Evolutionary conservation across 2,329 filamentous ascomycete genomes (phyloP).

Genomic region (Exophiala calicioides): DNA sequence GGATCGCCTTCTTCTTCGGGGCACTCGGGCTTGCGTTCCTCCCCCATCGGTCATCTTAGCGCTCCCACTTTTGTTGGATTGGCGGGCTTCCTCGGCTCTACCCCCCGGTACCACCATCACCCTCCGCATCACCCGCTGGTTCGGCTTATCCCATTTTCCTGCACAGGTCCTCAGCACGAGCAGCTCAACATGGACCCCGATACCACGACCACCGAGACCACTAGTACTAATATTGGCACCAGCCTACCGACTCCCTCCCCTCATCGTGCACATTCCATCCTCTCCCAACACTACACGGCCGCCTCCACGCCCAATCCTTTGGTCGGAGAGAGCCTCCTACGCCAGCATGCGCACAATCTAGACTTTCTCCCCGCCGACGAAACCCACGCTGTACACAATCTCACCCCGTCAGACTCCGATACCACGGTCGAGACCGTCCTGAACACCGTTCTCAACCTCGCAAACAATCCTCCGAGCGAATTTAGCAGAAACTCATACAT

Average conservation of each 20-base stretch:
- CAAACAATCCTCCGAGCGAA: slow-evolving; percentile 28
- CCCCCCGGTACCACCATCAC: neutral
- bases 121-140: slow-evolving; percentile 4
- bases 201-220: slow-evolving; percentile 27
- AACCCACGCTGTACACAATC: slow-evolving; percentile 29
- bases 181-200: slow-evolving; percentile 25
- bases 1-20: too few species aligned
- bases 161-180: too few species aligned
- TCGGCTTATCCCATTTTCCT: slow-evolving; percentile 12
- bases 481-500: slow-evolving; percentile 34
- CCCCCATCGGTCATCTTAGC: too few species aligned
- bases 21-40: too few species aligned
- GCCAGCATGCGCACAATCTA: slow-evolving; percentile 47
- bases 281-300: slow-evolving; percentile 31
- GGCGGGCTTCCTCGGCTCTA: too few species aligned
- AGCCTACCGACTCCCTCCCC: slow-evolving; percentile 27
- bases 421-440: slow-evolving; percentile 20
- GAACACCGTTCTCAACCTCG: slow-evolving; percentile 24
- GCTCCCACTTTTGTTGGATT: too few species aligned
- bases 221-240: slow-evolving; percentile 21
- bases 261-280: slow-evolving; percentile 32
- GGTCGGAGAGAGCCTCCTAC: slow-evolving; percentile 42
- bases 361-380: slow-evolving; percentile 43
- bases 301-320: slow-evolving; percentile 28
- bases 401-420: slow-evolving; percentile 26